Conservation (phyloP, 2,329 filamentous ascomycete species). For the Stagonosporopsis cucurbitacearum region DNA sequence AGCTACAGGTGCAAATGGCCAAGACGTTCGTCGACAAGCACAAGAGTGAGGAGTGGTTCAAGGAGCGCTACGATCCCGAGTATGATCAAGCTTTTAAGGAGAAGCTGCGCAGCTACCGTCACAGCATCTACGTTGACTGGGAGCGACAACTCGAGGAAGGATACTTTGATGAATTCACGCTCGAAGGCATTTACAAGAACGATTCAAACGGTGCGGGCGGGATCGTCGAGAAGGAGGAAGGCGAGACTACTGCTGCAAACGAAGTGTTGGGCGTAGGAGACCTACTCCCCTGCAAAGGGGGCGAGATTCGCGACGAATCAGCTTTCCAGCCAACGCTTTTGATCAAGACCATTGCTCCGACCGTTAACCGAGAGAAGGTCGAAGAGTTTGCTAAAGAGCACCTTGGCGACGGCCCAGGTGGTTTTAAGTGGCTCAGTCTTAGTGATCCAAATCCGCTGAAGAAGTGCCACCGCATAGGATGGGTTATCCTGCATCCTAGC, state of each 20-base stretch:
- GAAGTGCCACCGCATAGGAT: slow-evolving; percentile 95
- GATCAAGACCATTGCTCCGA: slow-evolving; percentile 97
- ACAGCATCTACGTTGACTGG: slow-evolving; percentile 83
- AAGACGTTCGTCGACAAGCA: slow-evolving; percentile 88
- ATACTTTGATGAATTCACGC: slow-evolving; percentile 89
- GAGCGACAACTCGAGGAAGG: slow-evolving; percentile 84
- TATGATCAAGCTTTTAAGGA: slow-evolving; percentile 75
- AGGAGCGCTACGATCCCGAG: slow-evolving; percentile 88
- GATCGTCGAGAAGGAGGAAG: slow-evolving; percentile 90
- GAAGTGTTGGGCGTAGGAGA: slow-evolving; percentile 94
- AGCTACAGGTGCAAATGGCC: slow-evolving; percentile 76
- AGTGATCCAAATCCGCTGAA: slow-evolving; percentile 97
- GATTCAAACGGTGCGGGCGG: slow-evolving; percentile 88
- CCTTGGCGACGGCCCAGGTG: slow-evolving; percentile 86
- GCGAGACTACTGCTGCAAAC: slow-evolving; percentile 87
- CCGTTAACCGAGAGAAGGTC: slow-evolving; percentile 90
- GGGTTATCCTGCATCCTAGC: slow-evolving; percentile 92
- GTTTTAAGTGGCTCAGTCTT: slow-evolving; percentile 93
- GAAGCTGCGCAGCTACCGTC: slow-evolving; percentile 80
- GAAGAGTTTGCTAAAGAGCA: slow-evolving; percentile 95
- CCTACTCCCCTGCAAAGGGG: slow-evolving; percentile 80
- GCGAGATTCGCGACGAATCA: slow-evolving; percentile 87
- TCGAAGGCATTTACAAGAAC: slow-evolving; percentile 92
- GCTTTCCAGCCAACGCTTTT: slow-evolving; percentile 88
- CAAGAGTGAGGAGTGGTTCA: slow-evolving; percentile 97